phyloP scores from a whole-genome alignment of 176 grass and related monocot genomes.

The Elymus sibiricus region DNA sequence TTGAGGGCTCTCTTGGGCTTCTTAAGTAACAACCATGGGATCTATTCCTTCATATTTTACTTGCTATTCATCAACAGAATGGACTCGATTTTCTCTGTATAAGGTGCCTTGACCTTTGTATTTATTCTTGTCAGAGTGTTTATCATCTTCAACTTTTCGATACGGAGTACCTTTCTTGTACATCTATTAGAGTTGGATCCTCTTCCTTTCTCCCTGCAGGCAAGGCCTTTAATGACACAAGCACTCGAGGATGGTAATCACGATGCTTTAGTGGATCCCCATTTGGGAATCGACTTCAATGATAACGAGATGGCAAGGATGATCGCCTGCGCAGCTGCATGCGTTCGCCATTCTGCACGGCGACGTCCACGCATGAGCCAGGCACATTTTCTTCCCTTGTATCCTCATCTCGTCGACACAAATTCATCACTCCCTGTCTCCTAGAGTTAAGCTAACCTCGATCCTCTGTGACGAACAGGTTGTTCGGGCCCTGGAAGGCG shows the following conservation, averaged over 20 bases:
- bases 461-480: conserved; percentile 34
- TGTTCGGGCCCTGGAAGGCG: conserved; percentile 84
- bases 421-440: background rate
- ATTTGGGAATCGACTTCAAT: conserved; percentile 56
- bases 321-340: conserved; percentile 91
- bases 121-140: background rate
- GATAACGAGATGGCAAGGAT: conserved; percentile 77
- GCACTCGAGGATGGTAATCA: conserved; percentile 67
- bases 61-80: background rate
- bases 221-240: conserved; percentile 73
- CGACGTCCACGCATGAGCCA: conserved; percentile 84
- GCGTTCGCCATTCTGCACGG: conserved; percentile 71
- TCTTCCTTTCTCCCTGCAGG: conserved; percentile 36
- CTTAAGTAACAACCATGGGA: background rate
- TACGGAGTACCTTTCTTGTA: background rate
- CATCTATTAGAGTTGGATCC: background rate
- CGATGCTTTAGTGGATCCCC: conserved; percentile 70
- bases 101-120: background rate
- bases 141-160: background rate
- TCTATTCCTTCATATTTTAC: background rate
- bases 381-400: conserved; percentile 30
- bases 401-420: background rate
- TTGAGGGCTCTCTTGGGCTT: background rate
- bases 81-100: background rate
- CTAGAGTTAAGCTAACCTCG: background rate